Evolutionary conservation across 257 asterid species (phyloP).

Genomic region (Ilex aquifolium): DNA sequence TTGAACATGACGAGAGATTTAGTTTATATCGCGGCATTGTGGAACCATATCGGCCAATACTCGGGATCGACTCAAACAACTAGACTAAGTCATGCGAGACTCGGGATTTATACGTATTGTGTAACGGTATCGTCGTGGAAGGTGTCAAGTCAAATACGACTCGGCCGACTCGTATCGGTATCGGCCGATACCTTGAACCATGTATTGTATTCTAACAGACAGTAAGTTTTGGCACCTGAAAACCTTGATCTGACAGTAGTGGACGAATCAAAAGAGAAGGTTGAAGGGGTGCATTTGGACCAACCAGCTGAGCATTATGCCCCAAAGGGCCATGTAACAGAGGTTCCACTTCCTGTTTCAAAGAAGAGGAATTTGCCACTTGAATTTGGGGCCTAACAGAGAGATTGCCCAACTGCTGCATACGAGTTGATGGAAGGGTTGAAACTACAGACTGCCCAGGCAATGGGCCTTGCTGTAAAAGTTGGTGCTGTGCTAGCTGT

Average conservation of each 20-base stretch:
- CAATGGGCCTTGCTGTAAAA: constrained; percentile 39
- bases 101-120: too few relatives aligned
- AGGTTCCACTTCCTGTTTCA: constrained; percentile 45
- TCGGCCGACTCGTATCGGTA: too few relatives aligned
- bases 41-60: too few relatives aligned
- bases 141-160: too few relatives aligned
- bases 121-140: too few relatives aligned
- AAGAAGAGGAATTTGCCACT: constrained; percentile 31
- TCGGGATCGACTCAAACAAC: too few relatives aligned
- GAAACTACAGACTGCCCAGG: constrained; percentile 40
- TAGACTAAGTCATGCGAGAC: too few relatives aligned
- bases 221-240: constrained; percentile 47
- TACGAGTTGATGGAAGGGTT: constrained; percentile 31
- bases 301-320: constrained; percentile 21
- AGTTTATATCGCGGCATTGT: too few relatives aligned
- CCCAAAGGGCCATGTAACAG: constrained; percentile 19
- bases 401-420: constrained; percentile 35
- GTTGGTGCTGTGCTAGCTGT: constrained; percentile 46
- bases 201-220: neutral
- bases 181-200: too few relatives aligned
- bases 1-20: too few relatives aligned
- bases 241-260: constrained; percentile 32
- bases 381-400: constrained; percentile 37
- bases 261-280: constrained; percentile 34
- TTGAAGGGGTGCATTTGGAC: constrained; percentile 28